Base-by-base conservation (phyloP, 2,329 filamentous ascomycete genomes). In the Hirsutella thompsonii region DNA sequence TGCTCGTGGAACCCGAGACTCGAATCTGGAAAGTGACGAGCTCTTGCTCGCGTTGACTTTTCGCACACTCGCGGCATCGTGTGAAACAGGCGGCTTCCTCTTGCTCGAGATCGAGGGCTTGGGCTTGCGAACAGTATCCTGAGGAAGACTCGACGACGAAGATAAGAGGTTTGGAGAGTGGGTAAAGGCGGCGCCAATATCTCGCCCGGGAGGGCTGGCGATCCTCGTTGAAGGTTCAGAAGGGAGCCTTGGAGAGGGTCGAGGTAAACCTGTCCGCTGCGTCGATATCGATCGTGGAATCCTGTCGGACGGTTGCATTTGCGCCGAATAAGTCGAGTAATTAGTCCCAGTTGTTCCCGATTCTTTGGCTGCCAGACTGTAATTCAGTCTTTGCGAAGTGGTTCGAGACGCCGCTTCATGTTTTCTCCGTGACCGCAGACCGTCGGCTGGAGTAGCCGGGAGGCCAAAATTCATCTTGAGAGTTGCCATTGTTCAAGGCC, bases 211-310 rank as follows among this genome's bases (percentile, higher is more conserved):
- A 20, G 9, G 16, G 16, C 34, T 9, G 10, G 20, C 18, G 18
- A 65, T 62, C 43, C 63, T 67, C 9, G 61, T 60, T 50, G 67
- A 63, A 28, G 67, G 62, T 29, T 57, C 60, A 5, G 67, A 49
- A 18, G 40, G 30, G 18, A 49, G 47, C 33, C 54, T 48, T 29
- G 38, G 14, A 3, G 44, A 38, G 4, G 51, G 46, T 34, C 53
- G 54, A 37, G 55, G 47, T 29, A 52, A 46, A 16, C 51, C 53
- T 9, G 54, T 49, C 33, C 47, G 50, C 41, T 50, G 48, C 30
- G 42, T 42, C 34, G 49, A 39, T 26, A 39, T 36, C 43, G 49
- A 43, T 36, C 56, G 53, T 33, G 52, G 47, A 18, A 48, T 46
- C 37, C 50, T 52, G 23, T 43, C 49, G 5, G 47, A 37, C 29